Percentiles rank a stretch among this genome's conserved stretches.
phyloP scores from a whole-genome alignment of 176 grass and related monocot genomes.

The Metroxylon sagu region DNA sequence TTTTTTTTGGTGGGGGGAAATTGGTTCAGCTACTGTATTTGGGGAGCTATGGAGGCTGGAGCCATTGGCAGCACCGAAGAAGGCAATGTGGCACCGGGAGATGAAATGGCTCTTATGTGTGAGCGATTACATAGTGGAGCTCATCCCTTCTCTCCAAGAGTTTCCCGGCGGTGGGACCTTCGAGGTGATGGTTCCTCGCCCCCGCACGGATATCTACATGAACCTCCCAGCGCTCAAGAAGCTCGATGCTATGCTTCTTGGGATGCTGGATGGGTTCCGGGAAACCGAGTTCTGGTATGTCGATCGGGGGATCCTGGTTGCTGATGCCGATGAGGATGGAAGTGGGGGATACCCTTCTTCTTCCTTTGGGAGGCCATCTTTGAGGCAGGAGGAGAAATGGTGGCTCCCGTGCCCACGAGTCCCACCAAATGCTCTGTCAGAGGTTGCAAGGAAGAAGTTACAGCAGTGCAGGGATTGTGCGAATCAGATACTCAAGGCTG shows the following conservation, averaged over 20 bases:
- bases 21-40: conserved; percentile 63
- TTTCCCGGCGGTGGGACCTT: conserved; percentile 43
- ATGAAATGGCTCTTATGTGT: conserved; percentile 84
- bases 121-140: conserved; percentile 78
- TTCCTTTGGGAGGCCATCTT: conserved; percentile 5
- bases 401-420: conserved; percentile 83
- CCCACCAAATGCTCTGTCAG: conserved; percentile 51
- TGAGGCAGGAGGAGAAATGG: conserved; percentile 49
- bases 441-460: conserved; percentile 47
- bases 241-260: conserved; percentile 79
- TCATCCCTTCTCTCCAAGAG: conserved; percentile 60
- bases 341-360: too few species aligned
- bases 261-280: conserved; percentile 68
- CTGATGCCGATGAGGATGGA: too few species aligned
- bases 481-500: conserved; percentile 81
- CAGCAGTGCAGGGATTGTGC: conserved; percentile 65
- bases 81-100: conserved; percentile 73
- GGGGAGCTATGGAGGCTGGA: conserved; percentile 73
- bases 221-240: conserved; percentile 90
- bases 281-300: conserved; percentile 93
- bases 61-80: conserved; percentile 56
- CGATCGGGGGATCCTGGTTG: conserved; percentile 3
- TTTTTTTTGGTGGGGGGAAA: background rate
- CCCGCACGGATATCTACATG: conserved; percentile 66
- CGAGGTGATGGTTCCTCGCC: conserved; percentile 70